Evolutionary conservation across 1,284 basidiomycete species (phyloP).

Genomic region (Schizophyllum commune): DNA sequence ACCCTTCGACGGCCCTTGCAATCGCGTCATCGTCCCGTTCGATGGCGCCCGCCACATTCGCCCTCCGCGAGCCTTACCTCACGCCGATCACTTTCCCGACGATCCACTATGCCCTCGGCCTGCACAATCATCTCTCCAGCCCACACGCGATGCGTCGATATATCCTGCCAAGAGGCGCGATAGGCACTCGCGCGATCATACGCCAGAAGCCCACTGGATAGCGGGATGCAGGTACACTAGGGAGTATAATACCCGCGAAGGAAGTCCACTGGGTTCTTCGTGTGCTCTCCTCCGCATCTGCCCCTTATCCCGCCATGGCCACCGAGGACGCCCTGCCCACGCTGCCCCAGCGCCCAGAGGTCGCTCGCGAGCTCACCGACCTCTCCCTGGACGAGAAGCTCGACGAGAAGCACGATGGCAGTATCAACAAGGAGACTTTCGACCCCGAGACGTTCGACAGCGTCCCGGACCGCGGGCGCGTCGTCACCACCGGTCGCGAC

Average conservation of each 20-base stretch:
- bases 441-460: neutral
- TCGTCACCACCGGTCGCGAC: conserved; percentile 42
- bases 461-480: neutral
- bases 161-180: neutral
- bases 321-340: neutral
- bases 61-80: neutral
- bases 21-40: neutral
- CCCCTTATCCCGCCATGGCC: neutral
- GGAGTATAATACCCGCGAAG: neutral
- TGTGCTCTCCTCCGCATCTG: neutral
- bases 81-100: no score
- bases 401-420: neutral
- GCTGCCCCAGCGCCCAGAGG: neutral
- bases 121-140: neutral
- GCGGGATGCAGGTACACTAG: neutral
- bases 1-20: neutral
- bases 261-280: neutral
- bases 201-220: neutral
- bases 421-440: neutral
- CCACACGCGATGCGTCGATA: neutral
- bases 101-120: no score
- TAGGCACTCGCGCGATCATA: neutral
- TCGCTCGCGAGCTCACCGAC: neutral
- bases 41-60: neutral
- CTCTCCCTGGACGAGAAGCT: neutral